A percentile compares a stretch with the other conserved stretches of the same genome.
phyloP scores from a whole-genome alignment of 2,329 filamentous ascomycete species.

The Pseudocercospora macadamiae region DNA sequence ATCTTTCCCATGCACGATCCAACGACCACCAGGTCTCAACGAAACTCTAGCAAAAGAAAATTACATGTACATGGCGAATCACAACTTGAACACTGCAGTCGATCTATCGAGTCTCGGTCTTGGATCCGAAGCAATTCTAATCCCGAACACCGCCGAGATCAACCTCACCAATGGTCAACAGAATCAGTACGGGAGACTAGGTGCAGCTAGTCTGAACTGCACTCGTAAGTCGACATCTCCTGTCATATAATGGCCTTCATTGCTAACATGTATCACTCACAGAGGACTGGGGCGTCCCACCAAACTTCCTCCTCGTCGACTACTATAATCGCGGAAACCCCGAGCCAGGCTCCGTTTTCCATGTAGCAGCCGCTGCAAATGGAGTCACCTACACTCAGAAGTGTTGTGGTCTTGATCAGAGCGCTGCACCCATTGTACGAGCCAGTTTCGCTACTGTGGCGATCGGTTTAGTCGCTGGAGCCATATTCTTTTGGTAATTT shows the following conservation, averaged over 20 bases:
- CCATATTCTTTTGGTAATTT: slow-evolving; percentile 13
- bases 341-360: slow-evolving; percentile 72
- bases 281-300: slow-evolving; percentile 66
- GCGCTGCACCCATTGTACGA: slow-evolving; percentile 6
- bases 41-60: slow-evolving; percentile 56
- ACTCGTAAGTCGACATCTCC: slow-evolving; percentile 43
- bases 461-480: background rate
- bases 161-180: slow-evolving; percentile 71
- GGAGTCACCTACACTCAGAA: slow-evolving; percentile 67
- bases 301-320: slow-evolving; percentile 80
- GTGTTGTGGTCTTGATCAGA: slow-evolving; percentile 56
- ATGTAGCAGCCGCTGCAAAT: slow-evolving; percentile 71
- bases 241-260: background rate
- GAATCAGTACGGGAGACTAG: slow-evolving; percentile 66
- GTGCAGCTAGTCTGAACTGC: slow-evolving; percentile 66
- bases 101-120: slow-evolving; percentile 58
- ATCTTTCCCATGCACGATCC: slow-evolving; percentile 74
- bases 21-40: slow-evolving; percentile 72
- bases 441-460: slow-evolving; percentile 16
- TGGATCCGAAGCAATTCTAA: slow-evolving; percentile 57
- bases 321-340: slow-evolving; percentile 75
- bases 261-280: slow-evolving; percentile 28
- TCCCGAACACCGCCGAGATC: slow-evolving; percentile 71
- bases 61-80: slow-evolving; percentile 81
- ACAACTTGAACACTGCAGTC: slow-evolving; percentile 84